Evolutionary conservation across 1,139 yeast species (phyloP).

Genomic region (Hyphopichia wangnamkhiaoensis): DNA sequence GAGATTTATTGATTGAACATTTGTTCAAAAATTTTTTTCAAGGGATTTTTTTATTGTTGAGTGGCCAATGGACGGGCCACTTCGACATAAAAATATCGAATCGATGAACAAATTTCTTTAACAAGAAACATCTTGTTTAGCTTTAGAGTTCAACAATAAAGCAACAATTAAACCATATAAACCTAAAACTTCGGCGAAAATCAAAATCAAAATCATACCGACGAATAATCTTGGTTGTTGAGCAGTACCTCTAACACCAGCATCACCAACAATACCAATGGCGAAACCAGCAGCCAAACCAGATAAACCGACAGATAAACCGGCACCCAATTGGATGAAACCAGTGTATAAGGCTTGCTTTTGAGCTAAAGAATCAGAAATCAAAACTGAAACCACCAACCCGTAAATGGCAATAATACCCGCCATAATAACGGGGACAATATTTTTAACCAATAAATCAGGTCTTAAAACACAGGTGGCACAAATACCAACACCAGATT

Average conservation of each 20-base stretch:
- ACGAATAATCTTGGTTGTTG: constrained; percentile 97
- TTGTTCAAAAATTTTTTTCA: too few species aligned
- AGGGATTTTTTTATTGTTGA: too few species aligned
- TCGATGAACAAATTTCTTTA: too few species aligned
- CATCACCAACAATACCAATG: constrained; percentile 98
- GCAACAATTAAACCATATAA: constrained; percentile 98
- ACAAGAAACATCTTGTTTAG: constrained; percentile 84
- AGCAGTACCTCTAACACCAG: constrained; percentile 95
- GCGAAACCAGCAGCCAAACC: constrained; percentile 98
- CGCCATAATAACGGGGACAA: constrained; percentile 98
- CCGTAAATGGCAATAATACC: constrained; percentile 99
- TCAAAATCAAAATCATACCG: constrained; percentile 88
- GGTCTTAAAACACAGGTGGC: constrained; percentile 98
- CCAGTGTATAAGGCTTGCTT: constrained; percentile 95
- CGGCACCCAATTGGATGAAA: constrained; percentile 97
- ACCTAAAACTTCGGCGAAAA: constrained; percentile 98
- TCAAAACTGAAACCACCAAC: constrained; percentile 92
- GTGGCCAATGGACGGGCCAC: too few species aligned
- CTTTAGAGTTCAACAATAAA: constrained; percentile 93
- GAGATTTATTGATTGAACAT: too few species aligned
- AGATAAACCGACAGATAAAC: constrained; percentile 95
- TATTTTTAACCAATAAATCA: constrained; percentile 83
- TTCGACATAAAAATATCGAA: too few species aligned
- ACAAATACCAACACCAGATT: constrained; percentile 99
- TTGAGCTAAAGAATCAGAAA: constrained; percentile 87